Conservation (phyloP, 768 basidiomycete species). For the Podaxis sp. region DNA sequence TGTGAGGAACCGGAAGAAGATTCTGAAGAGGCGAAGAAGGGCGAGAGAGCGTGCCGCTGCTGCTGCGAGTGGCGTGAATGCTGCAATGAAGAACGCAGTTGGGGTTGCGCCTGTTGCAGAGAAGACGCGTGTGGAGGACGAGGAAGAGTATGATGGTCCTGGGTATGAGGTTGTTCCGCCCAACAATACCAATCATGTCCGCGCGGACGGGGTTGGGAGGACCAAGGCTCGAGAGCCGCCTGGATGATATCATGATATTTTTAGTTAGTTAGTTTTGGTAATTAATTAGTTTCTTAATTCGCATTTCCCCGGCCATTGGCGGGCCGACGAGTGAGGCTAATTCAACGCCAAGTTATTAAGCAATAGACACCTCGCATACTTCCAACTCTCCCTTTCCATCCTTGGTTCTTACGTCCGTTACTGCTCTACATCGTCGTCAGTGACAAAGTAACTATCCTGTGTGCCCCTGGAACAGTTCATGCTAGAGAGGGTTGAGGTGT, state of each 20-base stretch:
- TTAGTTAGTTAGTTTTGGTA: constrained; percentile 13
- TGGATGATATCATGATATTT: constrained; percentile 1
- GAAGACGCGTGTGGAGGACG: constrained; percentile 20
- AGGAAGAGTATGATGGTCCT: constrained; percentile 25
- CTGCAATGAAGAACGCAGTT: constrained; percentile 18
- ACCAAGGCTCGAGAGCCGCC: constrained; percentile 17
- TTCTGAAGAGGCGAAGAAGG: constrained; percentile 65
- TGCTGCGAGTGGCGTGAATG: constrained; percentile 36
- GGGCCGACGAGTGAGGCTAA: background rate
- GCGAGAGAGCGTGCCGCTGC: constrained; percentile 71
- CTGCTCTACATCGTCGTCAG: background rate
- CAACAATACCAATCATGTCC: constrained; percentile 22
- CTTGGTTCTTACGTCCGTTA: background rate
- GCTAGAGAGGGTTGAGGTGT: background rate
- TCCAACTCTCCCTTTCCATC: constrained; percentile 1
- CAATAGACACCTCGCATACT: background rate
- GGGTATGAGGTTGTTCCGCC: constrained; percentile 24
- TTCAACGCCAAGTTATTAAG: constrained; percentile 4
- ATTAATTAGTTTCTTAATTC: constrained; percentile 9
- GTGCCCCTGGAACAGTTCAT: background rate
- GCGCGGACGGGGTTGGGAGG: constrained; percentile 23
- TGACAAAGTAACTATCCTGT: background rate
- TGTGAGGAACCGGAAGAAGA: constrained; percentile 74
- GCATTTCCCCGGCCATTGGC: background rate
- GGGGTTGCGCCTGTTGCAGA: constrained; percentile 16